Percentiles rank a stretch among this genome's conserved stretches.
Conservation (phyloP, 2,329 filamentous ascomycete species). For the Paecilomyces sp. region DNA sequence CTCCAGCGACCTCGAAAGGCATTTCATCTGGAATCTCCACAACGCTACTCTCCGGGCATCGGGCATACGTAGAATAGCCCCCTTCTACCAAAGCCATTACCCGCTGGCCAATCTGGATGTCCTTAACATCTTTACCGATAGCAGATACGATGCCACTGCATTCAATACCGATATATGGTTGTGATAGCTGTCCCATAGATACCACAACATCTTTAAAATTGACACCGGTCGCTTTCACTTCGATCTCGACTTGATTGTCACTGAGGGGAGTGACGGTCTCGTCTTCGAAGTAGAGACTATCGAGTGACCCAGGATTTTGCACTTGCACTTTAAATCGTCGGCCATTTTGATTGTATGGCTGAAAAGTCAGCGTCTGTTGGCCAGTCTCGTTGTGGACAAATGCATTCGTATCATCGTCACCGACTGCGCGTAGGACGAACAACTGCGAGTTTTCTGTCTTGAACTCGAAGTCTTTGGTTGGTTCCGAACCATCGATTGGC, state of each 20-base stretch:
- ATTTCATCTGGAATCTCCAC: background rate
- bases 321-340: conserved; percentile 11
- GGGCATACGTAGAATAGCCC: background rate
- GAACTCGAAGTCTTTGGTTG: no score
- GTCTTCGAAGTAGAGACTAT: conserved; percentile 18
- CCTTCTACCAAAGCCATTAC: background rate
- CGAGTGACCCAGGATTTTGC: conserved; percentile 12
- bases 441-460: no score
- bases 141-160: conserved; percentile 9
- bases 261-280: conserved; percentile 3
- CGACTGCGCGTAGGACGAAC: no score
- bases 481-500: no score
- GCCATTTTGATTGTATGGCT: conserved; percentile 15
- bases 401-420: no score
- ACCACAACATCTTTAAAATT: conserved; percentile 18
- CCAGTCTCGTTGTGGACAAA: no score
- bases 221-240: conserved; percentile 15
- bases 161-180: conserved; percentile 14
- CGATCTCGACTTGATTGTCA: conserved; percentile 14
- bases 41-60: background rate
- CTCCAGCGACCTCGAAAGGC: background rate
- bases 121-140: background rate
- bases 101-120: background rate
- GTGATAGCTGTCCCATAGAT: conserved; percentile 10
- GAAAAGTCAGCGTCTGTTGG: background rate